Evolutionary conservation across 2,329 filamentous ascomycete species (phyloP), one percentile per base, ranked within the genome.

Genomic region (Setomelanomma holmii): DNA sequence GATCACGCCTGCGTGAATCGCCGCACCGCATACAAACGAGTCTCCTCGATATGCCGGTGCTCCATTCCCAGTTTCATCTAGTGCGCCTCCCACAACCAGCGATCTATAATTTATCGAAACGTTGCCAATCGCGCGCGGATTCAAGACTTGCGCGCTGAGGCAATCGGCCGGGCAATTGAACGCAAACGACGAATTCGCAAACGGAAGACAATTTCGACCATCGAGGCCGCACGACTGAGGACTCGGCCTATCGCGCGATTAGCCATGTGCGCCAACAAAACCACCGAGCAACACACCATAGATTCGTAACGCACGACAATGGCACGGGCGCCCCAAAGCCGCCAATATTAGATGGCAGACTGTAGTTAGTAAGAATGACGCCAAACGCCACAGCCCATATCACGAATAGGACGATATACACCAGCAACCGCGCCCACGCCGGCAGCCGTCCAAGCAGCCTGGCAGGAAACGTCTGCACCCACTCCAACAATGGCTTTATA

Each of bases 371-470:
- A 72, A 90, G 82, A 27, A 93, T 82, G 22, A 91, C 71, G 20
- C 83, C 82, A 69, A 93, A 93, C 1, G 84, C 78, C 24, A 89
- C 72, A 14, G 89, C 73, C 90, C 90, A 93, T 21, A 84, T 68
- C 21, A 82, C 79, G 39, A 88, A 83, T 49, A 85, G 86, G 16
- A 77, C 70, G 19, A 84, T 72, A 33, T 88, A 79, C 3, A 89
- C 74, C 63, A 78, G 79, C 8, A 82, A 80, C 49, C 87, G 84
- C 54, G 73, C 80, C 53, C 73, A 75, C 47, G 79, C 80, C 0
- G 87, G 86, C 1, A 89, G 69, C 50, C 84, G 82, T 49, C 76
- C 83, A 46, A 91, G 72, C 36, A 90, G 71, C 38, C 77, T 75
- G 49, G 87, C 76, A 4, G 89, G 90, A 21, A 83, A 82, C 53